phyloP scores from a whole-genome alignment of 257 asterid genomes.

The Verbena officinalis region DNA sequence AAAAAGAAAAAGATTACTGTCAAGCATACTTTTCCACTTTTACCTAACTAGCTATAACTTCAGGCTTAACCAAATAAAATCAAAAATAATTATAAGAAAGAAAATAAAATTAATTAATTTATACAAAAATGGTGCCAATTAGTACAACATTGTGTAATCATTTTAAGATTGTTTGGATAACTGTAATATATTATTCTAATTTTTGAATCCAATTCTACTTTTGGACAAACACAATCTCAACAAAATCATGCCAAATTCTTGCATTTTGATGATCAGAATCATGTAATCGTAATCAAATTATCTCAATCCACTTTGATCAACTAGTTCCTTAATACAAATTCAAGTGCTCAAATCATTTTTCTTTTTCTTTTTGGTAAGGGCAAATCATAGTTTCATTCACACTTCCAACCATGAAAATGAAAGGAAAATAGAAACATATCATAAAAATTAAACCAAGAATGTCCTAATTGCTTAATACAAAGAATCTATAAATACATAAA shows the following conservation, averaged over 20 bases:
- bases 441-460: neutral
- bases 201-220: neutral
- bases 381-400: too few species aligned
- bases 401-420: too few species aligned
- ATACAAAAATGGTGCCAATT: too few species aligned
- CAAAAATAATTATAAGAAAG: too few species aligned
- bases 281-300: neutral
- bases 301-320: neutral
- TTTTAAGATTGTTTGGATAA: neutral
- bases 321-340: neutral
- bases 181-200: neutral
- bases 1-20: slow-evolving; percentile 2
- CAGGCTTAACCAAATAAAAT: neutral
- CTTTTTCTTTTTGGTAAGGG: too few species aligned
- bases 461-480: neutral
- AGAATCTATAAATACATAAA: neutral
- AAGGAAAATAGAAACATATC: too few species aligned
- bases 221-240: neutral
- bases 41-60: neutral
- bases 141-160: neutral
- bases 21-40: slow-evolving; percentile 10
- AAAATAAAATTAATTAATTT: too few species aligned
- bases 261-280: slow-evolving; percentile 11
- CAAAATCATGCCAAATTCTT: neutral
- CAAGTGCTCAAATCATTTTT: too few species aligned